Evolutionary conservation across 805 yeast species (phyloP).

Genomic region (Saturnispora mendoncae): DNA sequence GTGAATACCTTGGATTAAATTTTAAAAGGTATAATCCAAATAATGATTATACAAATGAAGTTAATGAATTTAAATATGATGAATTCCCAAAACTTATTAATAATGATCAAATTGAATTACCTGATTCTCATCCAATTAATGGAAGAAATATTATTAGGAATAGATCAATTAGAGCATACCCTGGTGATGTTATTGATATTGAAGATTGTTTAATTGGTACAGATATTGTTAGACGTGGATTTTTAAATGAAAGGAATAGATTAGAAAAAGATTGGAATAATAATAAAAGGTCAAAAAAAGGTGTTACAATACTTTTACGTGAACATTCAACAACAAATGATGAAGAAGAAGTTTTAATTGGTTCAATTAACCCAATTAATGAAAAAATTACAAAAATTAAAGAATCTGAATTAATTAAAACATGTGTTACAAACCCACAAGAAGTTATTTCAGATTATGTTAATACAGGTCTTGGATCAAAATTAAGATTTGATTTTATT

Average conservation of each 20-base stretch:
- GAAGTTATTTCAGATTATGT: constrained; percentile 72
- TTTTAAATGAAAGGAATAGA: constrained; percentile 55
- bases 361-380: constrained; percentile 21
- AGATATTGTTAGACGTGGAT: constrained; percentile 60
- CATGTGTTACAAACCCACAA: constrained; percentile 72
- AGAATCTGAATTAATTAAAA: constrained; percentile 34
- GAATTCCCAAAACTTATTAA: constrained; percentile 7
- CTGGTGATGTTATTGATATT: constrained; percentile 79
- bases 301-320: constrained; percentile 80
- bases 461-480: constrained; percentile 35
- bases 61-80: constrained; percentile 4
- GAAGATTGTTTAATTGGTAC: constrained; percentile 95
- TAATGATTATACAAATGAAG: constrained; percentile 5
- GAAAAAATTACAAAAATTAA: constrained; percentile 9
- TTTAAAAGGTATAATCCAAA: constrained; percentile 4
- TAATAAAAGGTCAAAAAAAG: constrained; percentile 38
- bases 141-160: constrained; percentile 10
- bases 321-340: constrained; percentile 51
- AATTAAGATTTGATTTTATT: constrained; percentile 67
- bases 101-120: constrained; percentile 2
- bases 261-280: constrained; percentile 33
- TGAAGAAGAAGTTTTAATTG: constrained; percentile 29
- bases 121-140: constrained; percentile 7
- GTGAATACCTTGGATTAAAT: constrained; percentile 36
- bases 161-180: constrained; percentile 20